Percentiles rank a stretch among this genome's conserved stretches.
phyloP scores from a whole-genome alignment of 2,329 filamentous ascomycete species.

The Davidsoniella virescens region DNA sequence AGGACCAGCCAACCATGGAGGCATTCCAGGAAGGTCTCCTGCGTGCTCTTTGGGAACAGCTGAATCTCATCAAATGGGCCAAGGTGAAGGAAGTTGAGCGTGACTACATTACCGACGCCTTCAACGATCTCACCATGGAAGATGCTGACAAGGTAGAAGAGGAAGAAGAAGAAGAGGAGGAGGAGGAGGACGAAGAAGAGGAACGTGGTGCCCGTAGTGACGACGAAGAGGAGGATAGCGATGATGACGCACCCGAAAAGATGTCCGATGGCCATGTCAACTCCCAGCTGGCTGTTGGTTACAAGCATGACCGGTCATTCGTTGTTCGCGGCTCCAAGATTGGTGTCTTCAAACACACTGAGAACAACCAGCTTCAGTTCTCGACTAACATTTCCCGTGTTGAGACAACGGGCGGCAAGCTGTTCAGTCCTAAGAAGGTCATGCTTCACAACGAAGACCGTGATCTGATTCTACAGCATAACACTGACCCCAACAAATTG shows the following conservation, averaged over 20 bases:
- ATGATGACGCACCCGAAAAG: constrained; percentile 48
- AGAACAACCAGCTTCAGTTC: constrained; percentile 85
- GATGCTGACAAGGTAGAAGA: constrained; percentile 39
- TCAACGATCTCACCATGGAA: constrained; percentile 87
- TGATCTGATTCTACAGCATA: constrained; percentile 78
- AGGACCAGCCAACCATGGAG: constrained; percentile 64
- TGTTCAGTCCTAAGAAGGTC: constrained; percentile 90
- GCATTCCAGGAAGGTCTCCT: constrained; percentile 86
- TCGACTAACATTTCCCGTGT: constrained; percentile 96
- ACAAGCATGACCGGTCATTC: constrained; percentile 93
- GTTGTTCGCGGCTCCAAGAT: constrained; percentile 96
- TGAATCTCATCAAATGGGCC: constrained; percentile 86
- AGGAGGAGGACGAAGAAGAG: constrained; percentile 31
- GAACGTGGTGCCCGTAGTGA: constrained; percentile 55
- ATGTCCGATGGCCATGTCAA: constrained; percentile 73
- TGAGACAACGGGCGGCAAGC: constrained; percentile 67
- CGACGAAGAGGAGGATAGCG: constrained; percentile 54
- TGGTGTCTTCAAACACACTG: constrained; percentile 93
- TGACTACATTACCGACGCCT: constrained; percentile 89
- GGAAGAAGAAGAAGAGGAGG: constrained; percentile 34
- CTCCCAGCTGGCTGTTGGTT: constrained; percentile 85
- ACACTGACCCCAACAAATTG: constrained; percentile 69
- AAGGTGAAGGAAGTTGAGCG: constrained; percentile 85
- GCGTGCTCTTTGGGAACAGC: constrained; percentile 89
- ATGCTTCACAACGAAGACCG: constrained; percentile 88